Evolutionary conservation across 1,139 yeast genomes (phyloP).

Genomic region (Magnusiomyces suaveolens): DNA sequence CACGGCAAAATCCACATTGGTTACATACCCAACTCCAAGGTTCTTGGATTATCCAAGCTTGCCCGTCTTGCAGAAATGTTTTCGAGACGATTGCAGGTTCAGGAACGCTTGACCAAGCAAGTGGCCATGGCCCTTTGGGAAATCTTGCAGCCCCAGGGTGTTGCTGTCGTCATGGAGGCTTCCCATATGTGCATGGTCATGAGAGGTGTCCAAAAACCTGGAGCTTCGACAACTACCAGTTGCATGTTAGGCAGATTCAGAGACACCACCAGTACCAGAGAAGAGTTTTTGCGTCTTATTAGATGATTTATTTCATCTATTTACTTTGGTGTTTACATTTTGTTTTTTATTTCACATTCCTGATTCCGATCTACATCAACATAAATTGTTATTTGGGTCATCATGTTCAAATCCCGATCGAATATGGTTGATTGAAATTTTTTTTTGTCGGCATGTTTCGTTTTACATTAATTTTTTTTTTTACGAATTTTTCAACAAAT

Average conservation of each 20-base stretch:
- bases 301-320: neutral
- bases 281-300: conserved; percentile 80
- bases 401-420: too few relatives aligned
- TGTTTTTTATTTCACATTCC: too few relatives aligned
- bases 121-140: conserved; percentile 93
- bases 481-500: neutral
- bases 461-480: neutral
- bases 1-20: conserved; percentile 95
- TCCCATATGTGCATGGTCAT: conserved; percentile 99
- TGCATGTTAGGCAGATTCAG: conserved; percentile 98
- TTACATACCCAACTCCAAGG: conserved; percentile 88
- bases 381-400: too few relatives aligned
- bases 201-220: conserved; percentile 93
- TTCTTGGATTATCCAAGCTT: conserved; percentile 85
- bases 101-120: conserved; percentile 91
- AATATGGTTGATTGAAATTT: too few relatives aligned
- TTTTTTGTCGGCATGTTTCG: too few relatives aligned
- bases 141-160: conserved; percentile 87
- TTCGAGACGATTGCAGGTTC: conserved; percentile 89
- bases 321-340: neutral
- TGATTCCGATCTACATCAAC: too few relatives aligned
- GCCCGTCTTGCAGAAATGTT: conserved; percentile 97
- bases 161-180: conserved; percentile 96
- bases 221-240: conserved; percentile 87
- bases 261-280: conserved; percentile 87